Evolutionary conservation across 768 basidiomycete genomes (phyloP).

Genomic region (Agaricus blazei): DNA sequence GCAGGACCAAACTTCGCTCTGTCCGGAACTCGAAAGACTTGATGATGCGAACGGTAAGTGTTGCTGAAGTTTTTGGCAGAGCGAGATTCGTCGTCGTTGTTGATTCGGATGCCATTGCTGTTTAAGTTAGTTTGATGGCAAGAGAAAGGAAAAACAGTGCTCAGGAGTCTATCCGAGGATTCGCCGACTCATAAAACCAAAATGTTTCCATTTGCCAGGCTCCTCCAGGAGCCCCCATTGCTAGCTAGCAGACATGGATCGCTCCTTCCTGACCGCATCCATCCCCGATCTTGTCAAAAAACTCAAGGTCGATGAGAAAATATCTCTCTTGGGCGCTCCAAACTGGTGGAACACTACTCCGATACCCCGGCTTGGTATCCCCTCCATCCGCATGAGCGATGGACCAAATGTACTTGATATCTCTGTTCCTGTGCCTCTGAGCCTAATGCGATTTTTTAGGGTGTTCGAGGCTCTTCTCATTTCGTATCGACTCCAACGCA

Average conservation of each 20-base stretch:
- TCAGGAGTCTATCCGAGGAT: neutral
- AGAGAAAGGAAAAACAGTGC: too few species aligned
- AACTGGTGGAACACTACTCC: conserved; percentile 69
- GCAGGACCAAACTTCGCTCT: conserved; percentile 81
- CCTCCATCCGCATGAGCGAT: conserved; percentile 67
- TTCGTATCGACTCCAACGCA: conserved; percentile 62
- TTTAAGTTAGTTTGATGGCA: neutral
- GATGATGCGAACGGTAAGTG: conserved; percentile 87
- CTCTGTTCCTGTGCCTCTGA: neutral
- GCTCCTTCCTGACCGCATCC: conserved; percentile 47
- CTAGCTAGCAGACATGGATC: conserved; percentile 19
- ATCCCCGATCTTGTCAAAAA: conserved; percentile 48
- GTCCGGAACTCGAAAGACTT: conserved; percentile 95
- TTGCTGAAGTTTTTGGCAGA: conserved; percentile 68
- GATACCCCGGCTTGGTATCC: conserved; percentile 55
- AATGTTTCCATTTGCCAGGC: neutral
- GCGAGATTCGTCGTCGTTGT: conserved; percentile 56
- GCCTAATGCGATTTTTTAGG: conserved; percentile 27
- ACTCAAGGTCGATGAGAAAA: conserved; percentile 60
- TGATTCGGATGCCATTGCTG: conserved; percentile 16
- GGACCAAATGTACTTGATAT: conserved; percentile 48
- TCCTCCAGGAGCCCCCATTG: neutral
- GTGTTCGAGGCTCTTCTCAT: conserved; percentile 63
- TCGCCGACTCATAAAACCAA: neutral
- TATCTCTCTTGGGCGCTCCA: conserved; percentile 55